Conservation (phyloP, 2,329 filamentous ascomycete species). For the Aureobasidium sp. region DNA sequence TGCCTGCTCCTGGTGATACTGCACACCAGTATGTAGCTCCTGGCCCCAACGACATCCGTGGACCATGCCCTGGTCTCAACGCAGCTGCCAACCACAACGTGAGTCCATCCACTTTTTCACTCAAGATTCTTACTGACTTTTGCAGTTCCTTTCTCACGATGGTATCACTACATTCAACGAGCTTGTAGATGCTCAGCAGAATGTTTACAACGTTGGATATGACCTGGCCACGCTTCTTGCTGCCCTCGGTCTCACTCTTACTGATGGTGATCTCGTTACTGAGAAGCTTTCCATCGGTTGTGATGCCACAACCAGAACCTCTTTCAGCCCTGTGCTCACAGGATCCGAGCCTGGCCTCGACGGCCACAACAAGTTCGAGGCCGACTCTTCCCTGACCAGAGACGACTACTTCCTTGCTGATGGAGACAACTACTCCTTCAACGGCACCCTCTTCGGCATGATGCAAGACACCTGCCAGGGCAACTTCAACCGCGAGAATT, state of each 20-base stretch:
- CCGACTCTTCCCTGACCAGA: constrained; percentile 36
- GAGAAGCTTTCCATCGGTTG: constrained; percentile 40
- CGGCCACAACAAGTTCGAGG: constrained; percentile 41
- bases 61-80: constrained; percentile 38
- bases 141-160: constrained; percentile 35
- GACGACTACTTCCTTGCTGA: constrained; percentile 37
- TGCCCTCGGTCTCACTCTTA: constrained; percentile 32
- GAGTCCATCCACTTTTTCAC: background rate
- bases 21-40: constrained; percentile 35
- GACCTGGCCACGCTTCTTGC: constrained; percentile 37
- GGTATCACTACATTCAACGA: constrained; percentile 38
- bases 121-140: background rate
- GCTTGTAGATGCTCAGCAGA: constrained; percentile 41
- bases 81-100: constrained; percentile 37
- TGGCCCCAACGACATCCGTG: constrained; percentile 34
- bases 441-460: constrained; percentile 34
- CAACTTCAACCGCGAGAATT: constrained; percentile 33
- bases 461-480: constrained; percentile 31
- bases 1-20: constrained; percentile 37
- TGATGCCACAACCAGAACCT: constrained; percentile 38
- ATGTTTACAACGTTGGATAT: constrained; percentile 40
- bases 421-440: constrained; percentile 34
- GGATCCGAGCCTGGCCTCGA: constrained; percentile 38
- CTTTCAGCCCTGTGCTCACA: constrained; percentile 27
- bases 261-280: constrained; percentile 37